A percentile compares a stretch with the other conserved stretches of the same genome.
phyloP scores from a whole-genome alignment of 495 filamentous ascomycete genomes.

The Aspergillus coremiiformis region DNA sequence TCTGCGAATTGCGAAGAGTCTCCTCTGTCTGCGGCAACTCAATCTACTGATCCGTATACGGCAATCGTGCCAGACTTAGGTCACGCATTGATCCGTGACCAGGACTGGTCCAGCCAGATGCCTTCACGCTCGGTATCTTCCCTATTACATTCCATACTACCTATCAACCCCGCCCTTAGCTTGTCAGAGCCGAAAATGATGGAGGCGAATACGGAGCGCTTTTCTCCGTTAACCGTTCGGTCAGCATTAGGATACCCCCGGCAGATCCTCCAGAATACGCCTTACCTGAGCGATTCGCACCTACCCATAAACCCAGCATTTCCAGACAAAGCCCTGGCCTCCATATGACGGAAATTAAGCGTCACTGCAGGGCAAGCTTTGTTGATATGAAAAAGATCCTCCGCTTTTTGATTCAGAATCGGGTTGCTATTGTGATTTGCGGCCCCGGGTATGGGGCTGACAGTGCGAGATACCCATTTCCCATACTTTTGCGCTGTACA shows the following conservation, averaged over 20 bases:
- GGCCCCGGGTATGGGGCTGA: neutral
- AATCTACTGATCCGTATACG: constrained; percentile 12
- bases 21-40: constrained; percentile 10
- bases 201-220: neutral
- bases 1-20: constrained; percentile 11
- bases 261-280: constrained; percentile 10
- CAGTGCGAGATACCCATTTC: constrained; percentile 12
- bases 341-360: constrained; percentile 11
- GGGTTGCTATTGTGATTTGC: neutral
- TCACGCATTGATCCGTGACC: constrained; percentile 9
- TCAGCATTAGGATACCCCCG: constrained; percentile 14
- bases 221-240: constrained; percentile 7
- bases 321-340: constrained; percentile 9
- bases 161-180: constrained; percentile 27
- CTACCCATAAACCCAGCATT: constrained; percentile 35
- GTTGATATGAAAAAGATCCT: neutral
- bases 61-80: constrained; percentile 8
- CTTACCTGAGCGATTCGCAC: constrained; percentile 24
- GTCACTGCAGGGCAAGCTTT: neutral
- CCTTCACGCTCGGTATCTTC: constrained; percentile 13
- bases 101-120: constrained; percentile 6
- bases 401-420: neutral
- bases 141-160: constrained; percentile 18
- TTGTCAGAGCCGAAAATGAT: constrained; percentile 9
- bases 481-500: constrained; percentile 8